phyloP scores from a whole-genome alignment of 352 stramenopile species.

The Aphanomyces cochlioides region DNA sequence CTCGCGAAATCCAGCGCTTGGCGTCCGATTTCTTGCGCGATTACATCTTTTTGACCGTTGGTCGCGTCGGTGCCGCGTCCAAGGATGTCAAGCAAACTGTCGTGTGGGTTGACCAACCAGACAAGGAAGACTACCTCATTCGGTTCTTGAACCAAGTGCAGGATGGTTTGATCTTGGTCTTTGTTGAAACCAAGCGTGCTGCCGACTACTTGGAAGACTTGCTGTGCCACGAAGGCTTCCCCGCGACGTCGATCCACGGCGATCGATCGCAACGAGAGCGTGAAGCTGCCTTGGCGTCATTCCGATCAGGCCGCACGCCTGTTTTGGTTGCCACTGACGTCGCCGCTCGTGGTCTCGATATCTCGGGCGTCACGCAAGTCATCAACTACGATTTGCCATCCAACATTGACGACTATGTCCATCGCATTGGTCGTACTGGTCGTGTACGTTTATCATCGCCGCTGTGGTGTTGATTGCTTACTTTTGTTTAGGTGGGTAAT shows the following conservation, averaged over 20 bases:
- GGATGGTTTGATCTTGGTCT: conserved; percentile 93
- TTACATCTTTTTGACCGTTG: conserved; percentile 99
- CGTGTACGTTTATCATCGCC: conserved; percentile 48
- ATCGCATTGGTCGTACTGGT: conserved; percentile 98
- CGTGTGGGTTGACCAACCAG: conserved; percentile 96
- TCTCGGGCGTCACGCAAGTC: conserved; percentile 94
- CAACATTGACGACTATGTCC: conserved; percentile 99
- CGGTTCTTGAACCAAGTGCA: conserved; percentile 93
- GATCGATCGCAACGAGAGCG: conserved; percentile 96
- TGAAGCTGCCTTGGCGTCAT: conserved; percentile 89
- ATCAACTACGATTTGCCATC: conserved; percentile 98
- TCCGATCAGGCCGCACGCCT: conserved; percentile 87
- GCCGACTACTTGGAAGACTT: conserved; percentile 96
- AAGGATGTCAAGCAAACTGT: conserved; percentile 98
- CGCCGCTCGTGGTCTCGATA: conserved; percentile 97
- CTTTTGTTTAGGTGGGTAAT: conserved; percentile 84
- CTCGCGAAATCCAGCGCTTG: conserved; percentile 93
- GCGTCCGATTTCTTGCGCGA: conserved; percentile 97
- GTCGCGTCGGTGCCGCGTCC: conserved; percentile 94
- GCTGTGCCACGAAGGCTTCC: conserved; percentile 89
- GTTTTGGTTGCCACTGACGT: conserved; percentile 99
- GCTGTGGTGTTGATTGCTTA: not conserved
- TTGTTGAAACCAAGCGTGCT: conserved; percentile 98
- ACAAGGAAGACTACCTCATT: conserved; percentile 96
- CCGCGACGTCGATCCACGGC: conserved; percentile 95